phyloP scores from a whole-genome alignment of 2,329 filamentous ascomycete genomes.

The Aspergillus novoparasiticus region DNA sequence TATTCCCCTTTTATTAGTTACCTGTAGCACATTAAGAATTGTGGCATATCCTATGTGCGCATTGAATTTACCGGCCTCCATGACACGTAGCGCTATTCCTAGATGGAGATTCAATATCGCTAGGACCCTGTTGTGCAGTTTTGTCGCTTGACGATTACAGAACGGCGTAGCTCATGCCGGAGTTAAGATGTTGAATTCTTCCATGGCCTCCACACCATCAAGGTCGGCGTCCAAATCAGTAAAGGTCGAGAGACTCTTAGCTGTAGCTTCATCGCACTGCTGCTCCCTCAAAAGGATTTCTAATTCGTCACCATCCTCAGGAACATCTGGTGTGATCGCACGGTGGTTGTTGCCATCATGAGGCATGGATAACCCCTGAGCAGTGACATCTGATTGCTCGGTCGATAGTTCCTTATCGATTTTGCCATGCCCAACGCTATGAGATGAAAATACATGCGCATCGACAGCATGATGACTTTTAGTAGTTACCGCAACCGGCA shows the following conservation, averaged over 20 bases:
- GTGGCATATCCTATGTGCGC: background rate
- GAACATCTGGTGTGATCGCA: constrained; percentile 21
- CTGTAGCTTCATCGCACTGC: constrained; percentile 35
- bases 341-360: constrained; percentile 25
- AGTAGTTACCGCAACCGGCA: background rate
- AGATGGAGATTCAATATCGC: background rate
- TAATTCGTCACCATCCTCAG: constrained; percentile 50
- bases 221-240: background rate
- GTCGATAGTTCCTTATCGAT: background rate
- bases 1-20: background rate
- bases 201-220: constrained; percentile 56
- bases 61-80: background rate
- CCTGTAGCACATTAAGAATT: background rate
- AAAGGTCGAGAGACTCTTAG: constrained; percentile 66
- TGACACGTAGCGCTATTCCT: background rate
- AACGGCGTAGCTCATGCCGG: background rate
- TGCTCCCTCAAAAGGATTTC: constrained; percentile 59
- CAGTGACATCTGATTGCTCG: background rate
- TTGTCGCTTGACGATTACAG: background rate
- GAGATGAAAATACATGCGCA: background rate
- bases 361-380: constrained; percentile 33
- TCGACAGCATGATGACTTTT: background rate
- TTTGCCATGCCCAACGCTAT: background rate
- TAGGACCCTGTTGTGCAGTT: background rate
- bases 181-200: constrained; percentile 28